phyloP scores from a whole-genome alignment of 371 early-diverging fungal genomes.

The Funneliformis caledonium region DNA sequence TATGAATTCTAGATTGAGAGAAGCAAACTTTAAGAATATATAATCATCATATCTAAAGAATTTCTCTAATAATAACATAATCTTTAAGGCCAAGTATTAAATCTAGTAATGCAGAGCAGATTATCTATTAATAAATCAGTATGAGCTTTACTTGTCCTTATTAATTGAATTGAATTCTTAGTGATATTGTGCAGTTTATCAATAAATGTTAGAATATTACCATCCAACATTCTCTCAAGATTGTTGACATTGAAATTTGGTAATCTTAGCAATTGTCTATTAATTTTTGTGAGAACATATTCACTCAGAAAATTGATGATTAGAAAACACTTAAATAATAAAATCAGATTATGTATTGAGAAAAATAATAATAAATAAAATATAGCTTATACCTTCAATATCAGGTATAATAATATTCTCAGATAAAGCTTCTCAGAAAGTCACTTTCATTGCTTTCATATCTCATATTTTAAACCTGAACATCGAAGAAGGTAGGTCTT shows the following conservation, averaged over 20 bases:
- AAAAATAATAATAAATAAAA: neutral
- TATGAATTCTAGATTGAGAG: too few relatives aligned
- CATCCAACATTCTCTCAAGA: slow-evolving; percentile 4
- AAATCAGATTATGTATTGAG: neutral
- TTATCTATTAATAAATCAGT: slow-evolving; percentile 27
- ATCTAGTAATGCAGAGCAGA: slow-evolving; percentile 4
- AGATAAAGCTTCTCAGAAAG: neutral
- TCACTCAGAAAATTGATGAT: too few relatives aligned
- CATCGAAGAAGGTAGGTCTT: slow-evolving; percentile 6
- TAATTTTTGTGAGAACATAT: too few relatives aligned
- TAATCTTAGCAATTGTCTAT: too few relatives aligned
- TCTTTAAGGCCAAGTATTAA: slow-evolving; percentile 31
- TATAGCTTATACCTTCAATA: slow-evolving; percentile 13
- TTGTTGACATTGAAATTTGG: slow-evolving; percentile 8
- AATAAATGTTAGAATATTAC: slow-evolving; percentile 3
- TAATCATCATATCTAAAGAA: neutral
- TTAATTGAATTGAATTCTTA: neutral
- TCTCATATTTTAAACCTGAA: slow-evolving; percentile 5
- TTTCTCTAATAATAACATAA: slow-evolving; percentile 18
- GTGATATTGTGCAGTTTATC: slow-evolving; percentile 7
- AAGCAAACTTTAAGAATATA: slow-evolving; percentile 8
- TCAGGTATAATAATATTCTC: slow-evolving; percentile 7
- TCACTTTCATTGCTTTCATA: slow-evolving; percentile 26
- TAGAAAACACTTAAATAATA: slow-evolving; percentile 32
- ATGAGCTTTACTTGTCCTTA: slow-evolving; percentile 24